Evolutionary conservation across 768 basidiomycete genomes (phyloP).

Genomic region (Agrocybe pediades): DNA sequence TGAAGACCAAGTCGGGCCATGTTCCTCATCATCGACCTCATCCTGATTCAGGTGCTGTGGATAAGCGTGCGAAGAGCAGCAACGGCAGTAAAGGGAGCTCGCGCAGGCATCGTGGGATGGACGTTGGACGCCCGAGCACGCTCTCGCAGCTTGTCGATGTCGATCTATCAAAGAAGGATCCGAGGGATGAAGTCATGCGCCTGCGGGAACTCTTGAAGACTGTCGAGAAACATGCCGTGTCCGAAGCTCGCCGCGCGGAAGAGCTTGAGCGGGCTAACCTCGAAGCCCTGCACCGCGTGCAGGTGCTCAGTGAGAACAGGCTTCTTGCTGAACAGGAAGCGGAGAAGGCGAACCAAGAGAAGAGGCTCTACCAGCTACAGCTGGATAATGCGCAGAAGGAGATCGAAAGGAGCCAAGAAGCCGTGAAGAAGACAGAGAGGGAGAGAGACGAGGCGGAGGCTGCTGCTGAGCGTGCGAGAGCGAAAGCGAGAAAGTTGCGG

Average conservation of each 20-base stretch:
- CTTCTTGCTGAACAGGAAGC: constrained; percentile 38
- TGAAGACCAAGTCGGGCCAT: constrained; percentile 1
- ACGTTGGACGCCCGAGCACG: constrained; percentile 11
- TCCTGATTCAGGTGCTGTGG: constrained; percentile 1
- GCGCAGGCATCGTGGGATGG: constrained; percentile 10
- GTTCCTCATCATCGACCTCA: constrained; percentile 3
- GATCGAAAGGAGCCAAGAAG: constrained; percentile 52
- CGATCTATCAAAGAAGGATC: constrained; percentile 20
- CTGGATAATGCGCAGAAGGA: constrained; percentile 48
- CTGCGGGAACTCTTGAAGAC: constrained; percentile 36
- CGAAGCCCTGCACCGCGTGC: constrained; percentile 34
- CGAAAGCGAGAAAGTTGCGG: constrained; percentile 49
- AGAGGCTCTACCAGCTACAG: constrained; percentile 39
- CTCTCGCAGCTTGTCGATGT: constrained; percentile 19
- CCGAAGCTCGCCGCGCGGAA: constrained; percentile 34
- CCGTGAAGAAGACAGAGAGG: constrained; percentile 46
- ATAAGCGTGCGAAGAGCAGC: constrained; percentile 7
- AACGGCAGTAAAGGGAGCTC: constrained; percentile 16
- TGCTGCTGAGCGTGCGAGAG: constrained; percentile 51
- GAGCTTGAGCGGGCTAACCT: constrained; percentile 34
- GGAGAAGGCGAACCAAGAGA: constrained; percentile 34
- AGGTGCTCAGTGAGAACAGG: constrained; percentile 35
- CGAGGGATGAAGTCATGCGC: constrained; percentile 30
- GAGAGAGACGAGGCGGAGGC: constrained; percentile 61
- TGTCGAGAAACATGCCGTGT: constrained; percentile 34